Conservation (phyloP, 306 rosid species). For the Prunus padus region DNA sequence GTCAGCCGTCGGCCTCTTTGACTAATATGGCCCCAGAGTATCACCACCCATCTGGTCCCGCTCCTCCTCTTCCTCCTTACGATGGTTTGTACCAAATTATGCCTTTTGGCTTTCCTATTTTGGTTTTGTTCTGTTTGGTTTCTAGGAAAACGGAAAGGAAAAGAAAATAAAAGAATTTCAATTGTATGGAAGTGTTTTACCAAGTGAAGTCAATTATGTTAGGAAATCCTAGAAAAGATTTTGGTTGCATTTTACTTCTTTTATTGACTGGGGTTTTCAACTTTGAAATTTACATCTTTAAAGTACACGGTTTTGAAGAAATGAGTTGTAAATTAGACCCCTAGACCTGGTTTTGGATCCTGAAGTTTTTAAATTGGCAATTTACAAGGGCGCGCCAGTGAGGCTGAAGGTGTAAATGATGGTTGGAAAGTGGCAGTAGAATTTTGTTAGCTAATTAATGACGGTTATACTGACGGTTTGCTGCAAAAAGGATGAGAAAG, state of each 20-base stretch:
- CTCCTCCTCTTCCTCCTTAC: constrained; percentile 67
- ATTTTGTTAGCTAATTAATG: neutral
- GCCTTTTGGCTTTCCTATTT: neutral
- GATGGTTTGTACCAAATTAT: constrained; percentile 48
- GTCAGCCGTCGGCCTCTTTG: constrained; percentile 84
- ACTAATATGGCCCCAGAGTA: constrained; percentile 60
- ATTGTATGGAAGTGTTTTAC: neutral
- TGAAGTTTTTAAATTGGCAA: neutral
- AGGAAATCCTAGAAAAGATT: neutral
- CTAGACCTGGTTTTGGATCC: neutral
- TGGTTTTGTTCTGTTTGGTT: constrained; percentile 10
- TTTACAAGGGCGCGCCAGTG: neutral
- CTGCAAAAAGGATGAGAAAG: constrained; percentile 91
- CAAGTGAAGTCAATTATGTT: neutral
- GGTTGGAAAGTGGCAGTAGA: neutral
- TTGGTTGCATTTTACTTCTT: neutral
- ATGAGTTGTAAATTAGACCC: neutral
- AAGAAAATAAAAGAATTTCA: neutral
- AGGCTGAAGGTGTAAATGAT: neutral
- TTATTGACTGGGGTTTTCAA: neutral
- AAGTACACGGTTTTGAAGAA: neutral
- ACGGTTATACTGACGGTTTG: constrained; percentile 76
- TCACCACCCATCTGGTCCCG: constrained; percentile 60
- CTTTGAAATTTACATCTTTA: neutral
- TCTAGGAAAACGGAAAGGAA: neutral